Evolutionary conservation across 139 green algal genomes (phyloP).

Genomic region (Diplosphaera chodatii): DNA sequence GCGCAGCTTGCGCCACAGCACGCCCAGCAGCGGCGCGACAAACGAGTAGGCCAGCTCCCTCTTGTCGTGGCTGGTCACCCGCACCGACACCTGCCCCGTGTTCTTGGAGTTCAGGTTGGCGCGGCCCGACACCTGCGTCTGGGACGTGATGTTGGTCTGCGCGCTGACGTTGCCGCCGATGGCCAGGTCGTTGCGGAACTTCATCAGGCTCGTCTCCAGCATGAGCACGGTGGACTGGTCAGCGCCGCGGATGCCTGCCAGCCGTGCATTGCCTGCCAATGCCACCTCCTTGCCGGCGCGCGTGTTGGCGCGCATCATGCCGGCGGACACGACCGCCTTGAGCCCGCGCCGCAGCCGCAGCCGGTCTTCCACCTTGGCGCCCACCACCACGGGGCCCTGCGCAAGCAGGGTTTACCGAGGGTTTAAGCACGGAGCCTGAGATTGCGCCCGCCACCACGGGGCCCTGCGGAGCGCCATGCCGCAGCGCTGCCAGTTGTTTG

Average conservation of each 20-base stretch:
- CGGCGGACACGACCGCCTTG: conserved; percentile 34
- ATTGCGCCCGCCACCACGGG: too few species aligned
- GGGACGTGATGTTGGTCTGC: conserved; percentile 25
- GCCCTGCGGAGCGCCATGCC: too few species aligned
- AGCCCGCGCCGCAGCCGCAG: conserved; percentile 27
- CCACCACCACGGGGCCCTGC: conserved; percentile 31
- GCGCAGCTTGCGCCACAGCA: conserved; percentile 9
- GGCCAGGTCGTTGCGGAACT: conserved; percentile 52
- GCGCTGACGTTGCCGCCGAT: conserved; percentile 53
- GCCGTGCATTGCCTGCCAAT: not conserved
- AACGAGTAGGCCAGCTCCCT: conserved; percentile 29
- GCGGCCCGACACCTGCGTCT: conserved; percentile 25
- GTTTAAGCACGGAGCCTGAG: too few species aligned
- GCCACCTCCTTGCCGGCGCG: conserved; percentile 3
- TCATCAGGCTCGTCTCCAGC: conserved; percentile 27
- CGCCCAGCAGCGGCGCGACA: conserved; percentile 7
- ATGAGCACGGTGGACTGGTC: conserved; percentile 1
- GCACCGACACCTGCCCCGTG: conserved; percentile 35
- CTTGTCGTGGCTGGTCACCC: conserved; percentile 45
- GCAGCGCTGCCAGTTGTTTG: too few species aligned
- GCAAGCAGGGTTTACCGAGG: too few species aligned
- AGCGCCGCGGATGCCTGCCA: not conserved
- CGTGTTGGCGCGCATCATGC: conserved; percentile 37
- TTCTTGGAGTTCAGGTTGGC: conserved; percentile 36
- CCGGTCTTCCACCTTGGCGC: conserved; percentile 47